Evolutionary conservation across 2,329 filamentous ascomycete genomes (phyloP).

Genomic region (Tolypocladium tropicale): DNA sequence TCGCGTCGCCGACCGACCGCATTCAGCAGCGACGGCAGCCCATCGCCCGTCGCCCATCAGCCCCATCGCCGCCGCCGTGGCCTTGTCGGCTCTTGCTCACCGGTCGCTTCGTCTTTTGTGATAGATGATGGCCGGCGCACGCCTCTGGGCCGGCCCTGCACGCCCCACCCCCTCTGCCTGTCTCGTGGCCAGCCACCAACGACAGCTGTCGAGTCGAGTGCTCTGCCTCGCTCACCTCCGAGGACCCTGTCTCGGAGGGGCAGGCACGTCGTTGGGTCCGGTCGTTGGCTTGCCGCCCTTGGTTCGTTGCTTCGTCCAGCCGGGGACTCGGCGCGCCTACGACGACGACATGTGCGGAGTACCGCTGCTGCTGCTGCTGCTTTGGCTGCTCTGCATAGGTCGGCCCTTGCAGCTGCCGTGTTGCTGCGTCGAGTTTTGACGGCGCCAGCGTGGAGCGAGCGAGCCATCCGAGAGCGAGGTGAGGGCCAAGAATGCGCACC

Average conservation of each 20-base stretch:
- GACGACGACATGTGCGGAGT: background rate
- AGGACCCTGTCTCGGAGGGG: background rate
- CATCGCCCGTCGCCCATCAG: no score
- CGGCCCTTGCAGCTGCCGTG: background rate
- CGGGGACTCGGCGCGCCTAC: background rate
- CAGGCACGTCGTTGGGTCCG: background rate
- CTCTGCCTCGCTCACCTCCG: background rate
- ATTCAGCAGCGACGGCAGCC: no score
- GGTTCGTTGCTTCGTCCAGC: no score
- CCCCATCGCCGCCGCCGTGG: background rate
- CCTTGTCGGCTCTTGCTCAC: slow-evolving; percentile 8
- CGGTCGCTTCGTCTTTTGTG: slow-evolving; percentile 17
- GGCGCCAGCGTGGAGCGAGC: background rate
- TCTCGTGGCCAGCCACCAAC: background rate
- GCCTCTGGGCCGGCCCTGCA: background rate
- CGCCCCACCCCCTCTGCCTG: background rate
- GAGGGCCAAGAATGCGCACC: background rate
- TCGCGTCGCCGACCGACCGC: no score
- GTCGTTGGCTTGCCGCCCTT: no score
- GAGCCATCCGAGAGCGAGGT: no score
- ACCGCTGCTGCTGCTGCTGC: background rate
- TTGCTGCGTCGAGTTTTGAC: background rate
- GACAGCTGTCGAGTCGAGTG: background rate
- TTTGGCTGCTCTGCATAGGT: no score
- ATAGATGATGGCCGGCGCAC: slow-evolving; percentile 17